Base-by-base conservation (phyloP, 768 basidiomycete genomes). In the Sporobolomyces pararoseus region DNA sequence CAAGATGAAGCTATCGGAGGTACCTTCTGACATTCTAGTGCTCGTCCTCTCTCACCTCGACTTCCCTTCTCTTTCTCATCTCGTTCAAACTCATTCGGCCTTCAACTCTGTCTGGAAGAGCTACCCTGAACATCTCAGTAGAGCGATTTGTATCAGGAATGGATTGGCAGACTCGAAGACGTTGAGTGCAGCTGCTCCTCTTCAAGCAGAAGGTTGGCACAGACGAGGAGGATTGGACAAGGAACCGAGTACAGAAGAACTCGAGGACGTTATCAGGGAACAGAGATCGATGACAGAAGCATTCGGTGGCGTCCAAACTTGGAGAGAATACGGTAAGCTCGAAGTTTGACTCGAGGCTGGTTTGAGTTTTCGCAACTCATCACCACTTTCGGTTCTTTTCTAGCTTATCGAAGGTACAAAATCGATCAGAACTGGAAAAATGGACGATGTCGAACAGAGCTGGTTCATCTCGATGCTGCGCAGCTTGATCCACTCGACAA, bases 11-110 rank as follows among this genome's bases (percentile, higher is more conserved):
- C 14, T 69, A 13, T 31, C 50, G 27, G 19, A 21, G 7, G 42
- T 70, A 19, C 68, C 68, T 9, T 19, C 63, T 2, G 68, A 70
- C 35, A 31, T 70, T 16, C 5, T 27, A 27, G 50, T 52, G 44
- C 2, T 6, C 23, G 21, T 65, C 44, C 32, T 54, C n/a, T 19
- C 44, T 6, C 35, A 49, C 44, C 35, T 65, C 46, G 60, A 61
- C 64, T 44, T 70, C 14, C 35, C 53, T 29, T 25, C 69, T 2
- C 64, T 70, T 37, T 25, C 53, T 23, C 10, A 10, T 16, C 4
- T 32, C 37, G 4, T 57, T n/a, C 52, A n/a, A 27, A 4, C 53
- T 9, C 39, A 46, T 25, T 61, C 64, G 9, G 23, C 52, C 23
- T 50, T 65, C 58, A 47, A 34, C 47, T n/a, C 34, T 44, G 46